phyloP scores from a whole-genome alignment of 2,329 filamentous ascomycete species.

The Lachnum nothofagi region DNA sequence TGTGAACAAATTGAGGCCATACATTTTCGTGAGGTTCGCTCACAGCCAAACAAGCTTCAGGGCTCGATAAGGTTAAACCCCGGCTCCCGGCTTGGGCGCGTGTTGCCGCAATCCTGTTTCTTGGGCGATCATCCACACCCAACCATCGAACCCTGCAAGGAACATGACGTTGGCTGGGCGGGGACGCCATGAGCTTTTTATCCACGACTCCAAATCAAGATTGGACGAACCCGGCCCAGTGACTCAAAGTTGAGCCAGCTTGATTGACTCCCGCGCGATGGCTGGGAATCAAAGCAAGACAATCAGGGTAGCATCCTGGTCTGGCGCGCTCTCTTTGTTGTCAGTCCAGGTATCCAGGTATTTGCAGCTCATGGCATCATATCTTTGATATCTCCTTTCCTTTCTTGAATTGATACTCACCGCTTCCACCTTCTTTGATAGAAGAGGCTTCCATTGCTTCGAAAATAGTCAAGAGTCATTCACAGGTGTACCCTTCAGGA shows the following conservation, averaged over 20 bases:
- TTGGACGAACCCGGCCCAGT: not conserved
- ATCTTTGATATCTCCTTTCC: not conserved
- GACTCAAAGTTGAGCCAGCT: not conserved
- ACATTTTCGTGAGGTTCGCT: not conserved
- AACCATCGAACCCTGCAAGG: not conserved
- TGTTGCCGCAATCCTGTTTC: not conserved
- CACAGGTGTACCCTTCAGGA: not conserved
- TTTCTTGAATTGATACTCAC: not conserved
- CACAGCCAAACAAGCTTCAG: too few species aligned
- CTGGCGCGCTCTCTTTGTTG: not conserved
- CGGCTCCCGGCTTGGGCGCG: not conserved
- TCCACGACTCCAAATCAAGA: not conserved
- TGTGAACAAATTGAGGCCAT: not conserved
- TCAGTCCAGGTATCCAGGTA: not conserved
- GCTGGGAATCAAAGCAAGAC: not conserved
- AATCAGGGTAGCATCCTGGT: not conserved
- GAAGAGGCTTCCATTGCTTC: too few species aligned
- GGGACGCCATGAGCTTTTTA: not conserved
- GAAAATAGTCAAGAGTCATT: not conserved
- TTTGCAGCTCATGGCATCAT: not conserved
- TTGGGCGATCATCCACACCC: not conserved
- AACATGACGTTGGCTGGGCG: not conserved
- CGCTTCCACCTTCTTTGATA: too few species aligned
- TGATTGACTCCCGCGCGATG: not conserved
- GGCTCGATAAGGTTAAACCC: too few species aligned